Evolutionary conservation across 208 protist genomes (phyloP), one percentile per base, ranked within the genome.

Genomic region (Herpetomonas samuelpessoai): DNA sequence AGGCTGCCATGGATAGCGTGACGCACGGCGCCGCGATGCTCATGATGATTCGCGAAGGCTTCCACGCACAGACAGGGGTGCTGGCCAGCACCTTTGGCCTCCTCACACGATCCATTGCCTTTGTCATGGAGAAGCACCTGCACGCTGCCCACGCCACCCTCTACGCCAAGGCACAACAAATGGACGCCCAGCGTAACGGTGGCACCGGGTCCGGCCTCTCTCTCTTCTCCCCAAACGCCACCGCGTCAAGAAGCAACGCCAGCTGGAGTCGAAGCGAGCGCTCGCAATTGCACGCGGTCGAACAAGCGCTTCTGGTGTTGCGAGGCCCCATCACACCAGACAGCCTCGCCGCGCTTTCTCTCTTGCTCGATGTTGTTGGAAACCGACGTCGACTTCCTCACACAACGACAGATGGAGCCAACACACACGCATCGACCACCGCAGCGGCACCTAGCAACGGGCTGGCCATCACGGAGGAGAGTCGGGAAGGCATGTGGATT

Each of bases 1-100:
- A 82, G 28, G 54, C 69, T 3, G 62, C 87, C 31, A 83, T 97
- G 27, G 55, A 75, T 27, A 57, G 64, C n/a, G 58, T 97, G 16
- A 81, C 86, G 29, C 69, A 83, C 16, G 83, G 79, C 10, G 67
- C 95, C 2, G 79, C 97, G 68, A 63, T 98, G 68, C 71, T 98
- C 4, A 93, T 96, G 66, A 80, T 87, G 51, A 93, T 98, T 9
- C 71, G 91, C 10, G 50, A 63, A 18, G 91, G 87, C 0, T 97
- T 86, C 65, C 88, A 97, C 68, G 61, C 57, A 50, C 87, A 91
- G 39, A 79, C 68, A 29, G 72, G 75, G 18, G 67, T 92, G 29
- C 76, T 97, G 27, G 93, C 83, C n/a, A 54, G 90, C 6, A 44
- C 71, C 12, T 86, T 96, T 18, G 66, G 74, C 26, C 41, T 85